These are phyloP conservation scores for Gossypium longicalyx DNA, from an alignment of 345 rosid species.

Conservation along the genomic window DNA sequence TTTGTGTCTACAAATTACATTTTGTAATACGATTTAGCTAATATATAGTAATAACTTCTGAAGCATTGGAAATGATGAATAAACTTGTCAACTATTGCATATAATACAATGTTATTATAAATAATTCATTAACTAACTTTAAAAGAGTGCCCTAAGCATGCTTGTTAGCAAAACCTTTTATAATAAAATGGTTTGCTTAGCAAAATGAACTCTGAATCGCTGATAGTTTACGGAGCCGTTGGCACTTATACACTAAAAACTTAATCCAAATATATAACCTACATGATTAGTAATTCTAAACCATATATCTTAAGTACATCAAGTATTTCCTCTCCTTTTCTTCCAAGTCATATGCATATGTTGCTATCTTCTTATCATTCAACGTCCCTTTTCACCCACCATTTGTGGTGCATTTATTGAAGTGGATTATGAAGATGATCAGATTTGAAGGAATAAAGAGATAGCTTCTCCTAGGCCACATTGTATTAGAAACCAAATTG, in stretches of 20 bases:
- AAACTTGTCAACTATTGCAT: too few species aligned
- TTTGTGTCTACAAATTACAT: not conserved
- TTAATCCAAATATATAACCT: not conserved
- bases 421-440: not conserved
- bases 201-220: not conserved
- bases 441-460: not conserved
- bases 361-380: too few species aligned
- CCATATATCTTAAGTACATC: not conserved
- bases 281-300: too few species aligned
- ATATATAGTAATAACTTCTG: too few species aligned
- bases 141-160: too few species aligned
- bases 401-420: not conserved
- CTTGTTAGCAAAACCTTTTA: too few species aligned
- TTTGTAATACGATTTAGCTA: not conserved
- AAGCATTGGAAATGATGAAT: too few species aligned
- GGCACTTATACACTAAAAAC: not conserved
- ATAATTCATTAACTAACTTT: too few species aligned
- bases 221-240: not conserved
- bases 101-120: too few species aligned
- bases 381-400: too few species aligned
- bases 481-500: not conserved
- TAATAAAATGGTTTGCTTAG: not conserved
- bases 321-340: not conserved
- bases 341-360: not conserved
- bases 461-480: not conserved